Percentiles rank a stretch among this genome's conserved stretches.
These are phyloP conservation scores for Mortierella alpina DNA, from an alignment of 192 early-diverging fungal species.

Conservation along the genomic window DNA sequence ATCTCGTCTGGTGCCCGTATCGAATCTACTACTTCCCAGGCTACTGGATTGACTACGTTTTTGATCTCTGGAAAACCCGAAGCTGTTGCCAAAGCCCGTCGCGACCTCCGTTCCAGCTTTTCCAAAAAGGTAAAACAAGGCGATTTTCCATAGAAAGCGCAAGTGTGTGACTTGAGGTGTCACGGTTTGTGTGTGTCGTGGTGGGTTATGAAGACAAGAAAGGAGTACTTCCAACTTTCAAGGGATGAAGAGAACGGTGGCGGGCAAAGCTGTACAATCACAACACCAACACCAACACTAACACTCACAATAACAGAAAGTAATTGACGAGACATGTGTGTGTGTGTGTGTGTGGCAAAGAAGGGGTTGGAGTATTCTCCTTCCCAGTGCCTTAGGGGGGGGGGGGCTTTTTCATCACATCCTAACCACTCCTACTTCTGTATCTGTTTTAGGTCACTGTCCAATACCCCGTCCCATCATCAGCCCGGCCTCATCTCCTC, in stretches of 20 bases:
- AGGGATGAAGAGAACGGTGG: too few species aligned
- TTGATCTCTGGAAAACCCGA: constrained; percentile 86
- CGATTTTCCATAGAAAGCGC: not conserved
- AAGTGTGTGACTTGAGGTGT: too few species aligned
- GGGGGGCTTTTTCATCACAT: not conserved
- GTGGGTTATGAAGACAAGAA: too few species aligned
- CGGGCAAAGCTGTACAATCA: too few species aligned
- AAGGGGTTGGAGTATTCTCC: not conserved
- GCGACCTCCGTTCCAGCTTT: constrained; percentile 78
- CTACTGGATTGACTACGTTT: constrained; percentile 80
- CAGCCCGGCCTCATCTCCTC: constrained; percentile 83
- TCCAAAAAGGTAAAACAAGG: constrained; percentile 68
- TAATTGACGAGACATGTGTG: not conserved
- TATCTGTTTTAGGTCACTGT: constrained; percentile 43
- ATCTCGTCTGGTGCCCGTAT: constrained; percentile 80
- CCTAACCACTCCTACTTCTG: not conserved
- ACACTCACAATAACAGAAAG: too few species aligned
- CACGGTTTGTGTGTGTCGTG: too few species aligned
- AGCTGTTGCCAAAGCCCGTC: constrained; percentile 80
- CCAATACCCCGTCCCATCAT: constrained; percentile 75
- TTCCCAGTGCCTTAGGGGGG: not conserved
- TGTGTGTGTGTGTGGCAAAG: not conserved
- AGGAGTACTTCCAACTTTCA: too few species aligned
- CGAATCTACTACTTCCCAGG: constrained; percentile 82
- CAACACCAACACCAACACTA: too few species aligned